phyloP scores from a whole-genome alignment of 1,284 basidiomycete genomes.

The Heterobasidion annosum region DNA sequence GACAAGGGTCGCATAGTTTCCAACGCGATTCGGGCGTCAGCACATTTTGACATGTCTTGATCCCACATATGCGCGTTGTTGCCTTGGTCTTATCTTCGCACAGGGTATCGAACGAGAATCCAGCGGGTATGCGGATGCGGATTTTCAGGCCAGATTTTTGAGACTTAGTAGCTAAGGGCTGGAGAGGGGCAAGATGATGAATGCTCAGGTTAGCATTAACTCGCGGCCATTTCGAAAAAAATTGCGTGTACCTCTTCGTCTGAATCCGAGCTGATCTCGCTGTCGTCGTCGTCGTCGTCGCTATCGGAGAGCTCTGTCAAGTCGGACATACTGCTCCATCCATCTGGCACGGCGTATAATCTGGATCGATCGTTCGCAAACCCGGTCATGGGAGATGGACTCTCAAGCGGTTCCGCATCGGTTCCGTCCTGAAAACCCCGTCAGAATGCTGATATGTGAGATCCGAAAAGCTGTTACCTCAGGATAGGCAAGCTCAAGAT shows the following conservation, averaged over 20 bases:
- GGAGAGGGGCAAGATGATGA: too few species aligned
- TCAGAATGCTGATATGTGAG: neutral
- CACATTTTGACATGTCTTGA: slow-evolving; percentile 10
- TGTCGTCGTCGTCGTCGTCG: slow-evolving; percentile 11
- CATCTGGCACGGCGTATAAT: neutral
- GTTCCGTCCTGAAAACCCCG: too few species aligned
- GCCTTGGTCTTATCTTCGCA: neutral
- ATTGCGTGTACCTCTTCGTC: slow-evolving; percentile 3
- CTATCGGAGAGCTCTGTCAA: slow-evolving; percentile 14
- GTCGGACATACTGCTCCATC: slow-evolving; percentile 16
- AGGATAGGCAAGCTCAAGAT: slow-evolving; percentile 2
- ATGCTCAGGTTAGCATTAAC: too few species aligned
- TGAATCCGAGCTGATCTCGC: slow-evolving; percentile 6
- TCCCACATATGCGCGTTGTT: slow-evolving; percentile 7
- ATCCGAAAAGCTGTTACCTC: neutral
- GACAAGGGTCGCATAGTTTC: slow-evolving; percentile 25
- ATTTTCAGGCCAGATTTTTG: slow-evolving; percentile 4
- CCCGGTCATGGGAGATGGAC: neutral
- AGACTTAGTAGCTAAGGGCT: too few species aligned
- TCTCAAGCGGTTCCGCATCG: neutral
- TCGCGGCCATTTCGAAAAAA: too few species aligned
- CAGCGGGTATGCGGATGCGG: neutral
- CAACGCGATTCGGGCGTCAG: slow-evolving; percentile 11
- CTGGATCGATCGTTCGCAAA: neutral
- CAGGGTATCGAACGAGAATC: neutral